phyloP scores from a whole-genome alignment of 2,329 filamentous ascomycete species.

The Colletotrichum sp. region DNA sequence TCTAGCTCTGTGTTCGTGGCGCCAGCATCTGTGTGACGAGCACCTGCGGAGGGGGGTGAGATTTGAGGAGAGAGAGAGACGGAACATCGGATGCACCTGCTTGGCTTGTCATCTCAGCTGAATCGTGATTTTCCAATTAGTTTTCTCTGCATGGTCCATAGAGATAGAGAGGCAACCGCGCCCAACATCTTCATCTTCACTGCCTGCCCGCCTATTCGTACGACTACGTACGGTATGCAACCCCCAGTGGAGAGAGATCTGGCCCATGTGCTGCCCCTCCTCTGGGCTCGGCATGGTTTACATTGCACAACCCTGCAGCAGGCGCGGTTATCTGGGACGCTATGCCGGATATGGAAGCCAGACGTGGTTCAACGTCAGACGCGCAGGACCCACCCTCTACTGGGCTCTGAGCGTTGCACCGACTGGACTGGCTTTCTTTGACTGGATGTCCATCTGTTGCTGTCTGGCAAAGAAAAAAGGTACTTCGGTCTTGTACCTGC shows the following conservation, averaged over 20 bases:
- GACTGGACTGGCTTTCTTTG: background rate
- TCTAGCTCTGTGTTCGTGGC: background rate
- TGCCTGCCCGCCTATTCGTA: background rate
- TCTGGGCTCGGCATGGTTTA: conserved; percentile 5
- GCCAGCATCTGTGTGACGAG: background rate
- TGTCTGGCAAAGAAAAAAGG: background rate
- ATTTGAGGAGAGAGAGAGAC: background rate
- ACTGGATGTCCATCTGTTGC: background rate
- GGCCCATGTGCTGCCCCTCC: background rate
- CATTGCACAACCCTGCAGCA: conserved; percentile 8
- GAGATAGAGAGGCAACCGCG: background rate
- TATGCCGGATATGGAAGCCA: conserved; percentile 10
- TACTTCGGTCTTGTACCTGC: conserved; percentile 1
- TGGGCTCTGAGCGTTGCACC: background rate
- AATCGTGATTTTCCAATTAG: background rate
- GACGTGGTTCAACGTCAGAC: conserved; percentile 17
- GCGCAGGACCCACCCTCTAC: background rate
- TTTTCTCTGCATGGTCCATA: background rate
- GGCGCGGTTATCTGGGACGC: conserved; percentile 17
- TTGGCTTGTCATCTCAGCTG: background rate
- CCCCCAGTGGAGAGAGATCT: background rate
- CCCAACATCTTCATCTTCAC: background rate
- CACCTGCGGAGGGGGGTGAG: background rate
- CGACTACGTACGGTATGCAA: background rate
- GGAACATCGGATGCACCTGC: background rate